These are phyloP conservation scores for Agrocybe praecox DNA, from an alignment of 768 basidiomycete genomes.

Conservation along the genomic window DNA sequence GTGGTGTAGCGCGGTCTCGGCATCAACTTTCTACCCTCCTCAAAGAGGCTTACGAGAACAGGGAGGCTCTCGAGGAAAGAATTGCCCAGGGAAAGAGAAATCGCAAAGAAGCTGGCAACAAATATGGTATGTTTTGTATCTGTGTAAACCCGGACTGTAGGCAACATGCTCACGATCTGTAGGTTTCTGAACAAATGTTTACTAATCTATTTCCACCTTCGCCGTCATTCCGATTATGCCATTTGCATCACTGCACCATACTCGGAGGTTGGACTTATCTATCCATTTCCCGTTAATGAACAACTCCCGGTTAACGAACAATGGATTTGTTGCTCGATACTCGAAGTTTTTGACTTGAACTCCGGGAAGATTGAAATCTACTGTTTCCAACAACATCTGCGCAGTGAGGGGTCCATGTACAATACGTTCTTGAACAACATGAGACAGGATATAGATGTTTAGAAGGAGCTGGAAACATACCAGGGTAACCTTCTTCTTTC, in stretches of 20 bases:
- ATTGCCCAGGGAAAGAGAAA: slow-evolving; percentile 84
- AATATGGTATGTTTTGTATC: slow-evolving; percentile 67
- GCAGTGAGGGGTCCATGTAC: slow-evolving; percentile 87
- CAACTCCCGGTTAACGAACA: slow-evolving; percentile 53
- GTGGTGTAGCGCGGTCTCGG: slow-evolving; percentile 68
- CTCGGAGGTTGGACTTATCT: slow-evolving; percentile 36
- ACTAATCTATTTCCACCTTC: slow-evolving; percentile 27
- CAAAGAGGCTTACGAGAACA: slow-evolving; percentile 81
- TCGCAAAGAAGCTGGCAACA: slow-evolving; percentile 88
- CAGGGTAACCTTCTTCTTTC: slow-evolving; percentile 70
- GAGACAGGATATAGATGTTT: not conserved
- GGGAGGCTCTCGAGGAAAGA: slow-evolving; percentile 79
- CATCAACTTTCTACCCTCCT: slow-evolving; percentile 83
- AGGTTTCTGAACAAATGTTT: slow-evolving; percentile 30
- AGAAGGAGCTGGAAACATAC: slow-evolving; percentile 33
- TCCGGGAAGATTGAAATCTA: slow-evolving; percentile 50
- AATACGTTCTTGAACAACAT: slow-evolving; percentile 59
- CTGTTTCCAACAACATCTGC: slow-evolving; percentile 71
- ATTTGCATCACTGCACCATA: slow-evolving; percentile 58
- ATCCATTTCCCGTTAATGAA: slow-evolving; percentile 50
- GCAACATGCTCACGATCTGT: not conserved
- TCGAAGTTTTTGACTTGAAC: slow-evolving; percentile 54
- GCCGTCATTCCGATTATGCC: slow-evolving; percentile 75
- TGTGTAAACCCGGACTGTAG: not conserved
- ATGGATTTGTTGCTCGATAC: slow-evolving; percentile 70